Evolutionary conservation across 2,329 filamentous ascomycete species (phyloP), one percentile per base, ranked within the genome.

Genomic region (Daldinia eschscholtzii): DNA sequence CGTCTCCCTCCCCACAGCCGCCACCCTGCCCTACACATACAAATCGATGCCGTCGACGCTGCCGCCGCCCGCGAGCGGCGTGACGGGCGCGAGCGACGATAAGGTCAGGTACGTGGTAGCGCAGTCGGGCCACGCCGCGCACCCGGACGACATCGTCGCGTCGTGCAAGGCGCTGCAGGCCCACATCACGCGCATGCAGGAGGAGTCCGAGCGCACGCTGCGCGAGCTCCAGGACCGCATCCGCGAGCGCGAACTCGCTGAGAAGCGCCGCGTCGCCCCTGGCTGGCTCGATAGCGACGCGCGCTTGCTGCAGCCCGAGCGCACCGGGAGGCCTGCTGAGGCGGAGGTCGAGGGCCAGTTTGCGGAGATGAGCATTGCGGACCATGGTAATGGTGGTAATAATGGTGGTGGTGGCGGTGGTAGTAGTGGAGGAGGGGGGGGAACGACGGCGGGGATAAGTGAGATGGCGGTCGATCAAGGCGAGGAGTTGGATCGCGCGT

Each of bases 11-110:
- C 96, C 96, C 10, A 91, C 93, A 33, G 92, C 95, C 28, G 92
- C 94, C 20, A 97, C 94, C 0, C 89, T 99, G 6, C 95, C 96
- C 26, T 98, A 98, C 84, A 97, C 93, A 74, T 98, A 98, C 87
- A 95, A 94, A 79, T 87, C 90, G 10, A 91, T 98, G 77, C 93
- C 95, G 0, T 95, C 93, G 0, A 92, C 93, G 1, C 88, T 98
- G 0, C 95, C 96, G 0, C 89, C 89, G 1, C 92, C 92, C 1
- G 86, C 89, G 37, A 87, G 89, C 6, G 85, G 86, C 65, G 82
- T 87, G 20, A 79, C 79, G 13, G 78, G 72, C 58, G 68, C 80
- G 20, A 76, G 80, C 28, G 67, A 81, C 76, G 70, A 81, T n/a
- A 91, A 88, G 73, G 86, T 85, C 33, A 87, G 86, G 71, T 98